phyloP scores from a whole-genome alignment of 2,329 filamentous ascomycete species.

The Microdochium nivale region DNA sequence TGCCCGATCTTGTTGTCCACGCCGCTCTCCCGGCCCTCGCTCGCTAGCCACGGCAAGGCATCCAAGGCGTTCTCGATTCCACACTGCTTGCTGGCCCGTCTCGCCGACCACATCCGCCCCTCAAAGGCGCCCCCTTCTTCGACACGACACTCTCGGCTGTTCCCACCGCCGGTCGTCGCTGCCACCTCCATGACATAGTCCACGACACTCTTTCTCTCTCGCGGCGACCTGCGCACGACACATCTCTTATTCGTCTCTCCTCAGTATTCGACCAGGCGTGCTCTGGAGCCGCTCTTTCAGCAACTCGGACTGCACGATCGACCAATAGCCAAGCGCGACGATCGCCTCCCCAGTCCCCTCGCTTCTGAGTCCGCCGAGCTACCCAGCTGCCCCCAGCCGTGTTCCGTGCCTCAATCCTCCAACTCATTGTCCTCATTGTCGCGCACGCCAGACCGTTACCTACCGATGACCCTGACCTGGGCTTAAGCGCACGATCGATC shows the following conservation, averaged over 20 bases:
- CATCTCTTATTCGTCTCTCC: background rate
- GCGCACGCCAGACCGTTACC: constrained; percentile 1
- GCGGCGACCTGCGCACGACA: background rate
- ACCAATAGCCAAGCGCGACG: background rate
- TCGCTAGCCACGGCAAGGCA: background rate
- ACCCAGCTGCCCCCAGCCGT: background rate
- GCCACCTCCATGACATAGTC: background rate
- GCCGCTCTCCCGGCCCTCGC: background rate
- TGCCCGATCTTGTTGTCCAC: background rate
- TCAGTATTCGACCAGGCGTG: background rate
- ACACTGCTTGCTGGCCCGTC: background rate
- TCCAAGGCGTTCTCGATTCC: background rate
- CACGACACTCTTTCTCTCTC: background rate
- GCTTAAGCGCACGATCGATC: too few species aligned
- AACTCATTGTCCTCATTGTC: background rate
- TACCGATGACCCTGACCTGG: too few species aligned
- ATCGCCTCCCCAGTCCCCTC: background rate
- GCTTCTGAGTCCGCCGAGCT: background rate
- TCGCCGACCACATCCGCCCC: background rate
- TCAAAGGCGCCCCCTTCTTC: background rate
- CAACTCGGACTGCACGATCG: background rate
- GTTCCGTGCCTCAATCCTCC: background rate
- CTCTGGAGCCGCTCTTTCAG: constrained; percentile 1
- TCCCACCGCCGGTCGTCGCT: background rate
- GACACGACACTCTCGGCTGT: background rate